phyloP scores from a whole-genome alignment of 1,284 basidiomycete species.

The Leccinum discolor region DNA sequence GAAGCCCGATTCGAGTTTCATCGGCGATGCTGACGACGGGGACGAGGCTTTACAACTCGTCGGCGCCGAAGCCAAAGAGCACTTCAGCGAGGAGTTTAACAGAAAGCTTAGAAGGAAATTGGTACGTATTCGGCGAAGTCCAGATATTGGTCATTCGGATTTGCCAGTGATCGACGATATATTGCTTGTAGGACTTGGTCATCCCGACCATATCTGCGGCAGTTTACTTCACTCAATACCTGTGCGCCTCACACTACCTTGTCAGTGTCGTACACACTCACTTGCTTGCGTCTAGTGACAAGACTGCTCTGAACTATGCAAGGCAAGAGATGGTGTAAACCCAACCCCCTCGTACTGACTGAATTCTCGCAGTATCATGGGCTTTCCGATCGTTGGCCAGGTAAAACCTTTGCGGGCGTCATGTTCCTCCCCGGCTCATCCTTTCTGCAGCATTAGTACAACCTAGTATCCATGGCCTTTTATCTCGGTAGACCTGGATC shows the following conservation, averaged over 20 bases:
- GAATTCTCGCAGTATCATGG: constrained; percentile 53
- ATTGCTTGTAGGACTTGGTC: constrained; percentile 44
- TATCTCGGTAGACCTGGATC: constrained; percentile 19
- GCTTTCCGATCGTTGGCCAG: constrained; percentile 62
- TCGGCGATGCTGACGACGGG: constrained; percentile 40
- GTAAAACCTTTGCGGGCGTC: constrained; percentile 29
- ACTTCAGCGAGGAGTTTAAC: constrained; percentile 67
- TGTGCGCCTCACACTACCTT: constrained; percentile 36
- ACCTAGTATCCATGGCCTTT: constrained; percentile 67
- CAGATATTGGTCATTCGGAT: background rate
- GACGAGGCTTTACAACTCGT: constrained; percentile 65
- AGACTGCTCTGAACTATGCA: constrained; percentile 69
- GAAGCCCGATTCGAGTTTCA: constrained; percentile 13
- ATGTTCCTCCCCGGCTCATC: constrained; percentile 9
- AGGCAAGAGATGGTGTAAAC: constrained; percentile 37
- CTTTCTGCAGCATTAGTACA: constrained; percentile 43
- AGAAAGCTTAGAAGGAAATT: constrained; percentile 56
- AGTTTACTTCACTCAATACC: constrained; percentile 67
- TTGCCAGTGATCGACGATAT: background rate
- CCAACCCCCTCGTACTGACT: constrained; percentile 3
- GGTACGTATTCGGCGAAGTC: constrained; percentile 34
- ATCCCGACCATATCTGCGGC: constrained; percentile 66
- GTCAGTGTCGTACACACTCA: constrained; percentile 3
- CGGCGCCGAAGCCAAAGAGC: constrained; percentile 46
- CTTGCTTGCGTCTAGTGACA: constrained; percentile 46